A percentile compares a stretch with the other conserved stretches of the same genome.
These are phyloP conservation scores for Starmerella sirachaensis DNA, from an alignment of 805 yeast genomes.

Conservation along the genomic window DNA sequence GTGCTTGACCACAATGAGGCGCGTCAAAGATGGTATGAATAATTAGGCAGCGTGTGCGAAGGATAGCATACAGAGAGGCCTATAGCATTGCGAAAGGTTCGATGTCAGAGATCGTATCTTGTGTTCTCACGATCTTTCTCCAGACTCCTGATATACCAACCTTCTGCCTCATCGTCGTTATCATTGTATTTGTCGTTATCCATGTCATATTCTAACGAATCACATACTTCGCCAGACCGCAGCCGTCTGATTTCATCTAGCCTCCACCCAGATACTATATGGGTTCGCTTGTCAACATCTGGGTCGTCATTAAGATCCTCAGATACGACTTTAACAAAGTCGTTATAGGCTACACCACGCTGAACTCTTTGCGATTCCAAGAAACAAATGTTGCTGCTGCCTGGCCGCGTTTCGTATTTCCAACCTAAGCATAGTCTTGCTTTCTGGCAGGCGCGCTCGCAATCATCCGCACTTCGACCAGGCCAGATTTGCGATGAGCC, in stretches of 20 bases:
- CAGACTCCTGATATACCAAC: constrained; percentile 20
- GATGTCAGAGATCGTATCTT: too few species aligned
- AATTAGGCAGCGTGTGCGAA: too few species aligned
- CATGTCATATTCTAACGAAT: constrained; percentile 10
- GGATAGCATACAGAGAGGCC: too few species aligned
- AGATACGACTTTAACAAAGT: too few species aligned
- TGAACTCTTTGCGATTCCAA: constrained; percentile 5
- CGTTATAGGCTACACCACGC: constrained; percentile 14
- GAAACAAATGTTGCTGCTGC: constrained; percentile 10
- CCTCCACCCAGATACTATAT: constrained; percentile 26
- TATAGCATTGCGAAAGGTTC: too few species aligned
- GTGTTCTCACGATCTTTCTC: constrained; percentile 6
- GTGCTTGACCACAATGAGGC: too few species aligned
- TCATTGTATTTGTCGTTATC: constrained; percentile 12
- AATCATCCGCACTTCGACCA: constrained; percentile 4
- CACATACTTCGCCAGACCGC: constrained; percentile 20
- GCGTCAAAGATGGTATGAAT: too few species aligned
- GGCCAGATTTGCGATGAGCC: constrained; percentile 9
- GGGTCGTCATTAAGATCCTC: constrained; percentile 8
- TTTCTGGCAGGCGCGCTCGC: constrained; percentile 12
- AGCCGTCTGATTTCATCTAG: constrained; percentile 26
- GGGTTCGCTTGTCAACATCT: not conserved
- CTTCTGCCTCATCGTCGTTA: constrained; percentile 12
- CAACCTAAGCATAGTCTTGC: constrained; percentile 14
- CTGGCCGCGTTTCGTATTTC: constrained; percentile 15